phyloP scores from a whole-genome alignment of 2,329 filamentous ascomycete genomes.

The Lecanicillium sp. region DNA sequence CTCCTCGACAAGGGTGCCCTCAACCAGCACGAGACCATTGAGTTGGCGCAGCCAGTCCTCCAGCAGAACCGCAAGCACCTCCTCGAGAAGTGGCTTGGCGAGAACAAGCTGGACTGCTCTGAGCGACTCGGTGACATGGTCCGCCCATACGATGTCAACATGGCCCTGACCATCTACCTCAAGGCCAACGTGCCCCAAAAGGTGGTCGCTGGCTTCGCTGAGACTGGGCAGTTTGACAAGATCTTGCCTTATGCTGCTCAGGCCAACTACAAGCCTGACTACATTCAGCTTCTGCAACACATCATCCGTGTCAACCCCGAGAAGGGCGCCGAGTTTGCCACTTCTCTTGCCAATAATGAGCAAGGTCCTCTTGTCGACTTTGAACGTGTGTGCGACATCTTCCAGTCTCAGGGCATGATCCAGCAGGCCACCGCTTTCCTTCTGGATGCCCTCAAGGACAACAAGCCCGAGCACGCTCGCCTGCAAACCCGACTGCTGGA shows the following conservation, averaged over 20 bases:
- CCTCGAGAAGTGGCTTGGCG: slow-evolving; percentile 94
- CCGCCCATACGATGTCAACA: slow-evolving; percentile 76
- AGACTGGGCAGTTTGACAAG: slow-evolving; percentile 94
- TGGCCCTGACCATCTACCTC: slow-evolving; percentile 83
- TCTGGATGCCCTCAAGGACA: slow-evolving; percentile 88
- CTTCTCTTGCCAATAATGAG: slow-evolving; percentile 83
- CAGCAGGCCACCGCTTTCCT: slow-evolving; percentile 98
- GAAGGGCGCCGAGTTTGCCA: slow-evolving; percentile 90
- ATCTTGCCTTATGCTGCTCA: slow-evolving; percentile 86
- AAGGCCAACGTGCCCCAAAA: slow-evolving; percentile 88
- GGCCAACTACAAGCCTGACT: slow-evolving; percentile 88
- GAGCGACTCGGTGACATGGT: slow-evolving; percentile 95
- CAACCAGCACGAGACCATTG: slow-evolving; percentile 88
- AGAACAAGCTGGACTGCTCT: slow-evolving; percentile 91
- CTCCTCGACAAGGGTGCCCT: slow-evolving; percentile 89
- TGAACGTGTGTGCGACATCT: slow-evolving; percentile 92
- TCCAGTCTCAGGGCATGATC: slow-evolving; percentile 95
- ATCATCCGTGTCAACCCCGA: slow-evolving; percentile 87
- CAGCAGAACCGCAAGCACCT: slow-evolving; percentile 91
- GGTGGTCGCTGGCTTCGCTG: slow-evolving; percentile 88
- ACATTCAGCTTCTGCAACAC: slow-evolving; percentile 83
- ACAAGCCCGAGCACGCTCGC: slow-evolving; percentile 85
- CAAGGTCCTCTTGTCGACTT: slow-evolving; percentile 82
- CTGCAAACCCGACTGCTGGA: slow-evolving; percentile 91
- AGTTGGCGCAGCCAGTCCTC: slow-evolving; percentile 86